Evolutionary conservation across 768 basidiomycete genomes (phyloP).

Genomic region (Austroboletus eburneus): DNA sequence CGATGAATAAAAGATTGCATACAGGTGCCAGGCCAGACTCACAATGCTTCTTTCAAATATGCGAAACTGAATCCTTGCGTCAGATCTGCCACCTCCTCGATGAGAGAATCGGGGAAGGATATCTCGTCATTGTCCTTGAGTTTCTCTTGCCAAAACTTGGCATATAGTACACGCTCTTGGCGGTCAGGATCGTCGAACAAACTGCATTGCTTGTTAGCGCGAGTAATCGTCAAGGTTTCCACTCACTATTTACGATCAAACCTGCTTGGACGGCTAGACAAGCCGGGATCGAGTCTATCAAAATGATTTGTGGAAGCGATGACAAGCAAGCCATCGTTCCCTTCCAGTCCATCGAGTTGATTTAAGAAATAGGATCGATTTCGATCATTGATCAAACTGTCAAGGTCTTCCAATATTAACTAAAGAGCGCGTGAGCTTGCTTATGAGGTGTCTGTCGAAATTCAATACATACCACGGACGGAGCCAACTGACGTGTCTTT

Average conservation of each 20-base stretch:
- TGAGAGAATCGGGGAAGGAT: slow-evolving; percentile 62
- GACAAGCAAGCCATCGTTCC: slow-evolving; percentile 75
- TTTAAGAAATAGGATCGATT: slow-evolving; percentile 90
- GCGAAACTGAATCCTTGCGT: slow-evolving; percentile 80
- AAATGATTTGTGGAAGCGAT: slow-evolving; percentile 84
- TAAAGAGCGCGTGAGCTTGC: slow-evolving; percentile 1
- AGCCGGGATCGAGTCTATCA: slow-evolving; percentile 70
- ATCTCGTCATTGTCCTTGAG: slow-evolving; percentile 58
- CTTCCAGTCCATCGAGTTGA: slow-evolving; percentile 75
- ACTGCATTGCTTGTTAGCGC: slow-evolving; percentile 32
- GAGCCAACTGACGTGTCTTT: slow-evolving; percentile 66
- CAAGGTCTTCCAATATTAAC: slow-evolving; percentile 59
- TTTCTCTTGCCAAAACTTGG: slow-evolving; percentile 78
- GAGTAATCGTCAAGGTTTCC: not conserved
- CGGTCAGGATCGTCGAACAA: slow-evolving; percentile 67
- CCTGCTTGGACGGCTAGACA: slow-evolving; percentile 74
- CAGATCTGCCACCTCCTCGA: slow-evolving; percentile 51
- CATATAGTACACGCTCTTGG: slow-evolving; percentile 64
- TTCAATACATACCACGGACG: slow-evolving; percentile 57
- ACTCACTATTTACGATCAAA: slow-evolving; percentile 86
- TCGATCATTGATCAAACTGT: slow-evolving; percentile 70
- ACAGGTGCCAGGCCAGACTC: slow-evolving; percentile 26
- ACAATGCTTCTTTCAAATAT: slow-evolving; percentile 90
- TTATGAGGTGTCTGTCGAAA: slow-evolving; percentile 25
- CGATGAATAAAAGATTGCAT: not conserved